Conservation (phyloP, 208 protist genomes). For the Wallacemonas sp. region DNA sequence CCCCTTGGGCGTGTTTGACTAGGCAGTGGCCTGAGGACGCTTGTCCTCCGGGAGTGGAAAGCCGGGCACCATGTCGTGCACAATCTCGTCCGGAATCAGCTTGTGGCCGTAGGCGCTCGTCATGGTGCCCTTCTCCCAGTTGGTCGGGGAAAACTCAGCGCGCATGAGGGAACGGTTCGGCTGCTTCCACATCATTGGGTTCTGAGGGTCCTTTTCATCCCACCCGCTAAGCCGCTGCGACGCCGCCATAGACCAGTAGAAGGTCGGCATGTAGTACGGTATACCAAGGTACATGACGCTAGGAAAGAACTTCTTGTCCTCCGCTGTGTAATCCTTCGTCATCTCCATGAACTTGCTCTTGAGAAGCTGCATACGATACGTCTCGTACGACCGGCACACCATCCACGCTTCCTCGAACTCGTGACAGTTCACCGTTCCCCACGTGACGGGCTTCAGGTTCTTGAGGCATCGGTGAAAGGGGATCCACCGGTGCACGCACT, state of each 20-base stretch:
- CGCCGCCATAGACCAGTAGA: slow-evolving; percentile 84
- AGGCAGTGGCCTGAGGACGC: slow-evolving; percentile 36
- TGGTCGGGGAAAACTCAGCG: slow-evolving; percentile 84
- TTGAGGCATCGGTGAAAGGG: slow-evolving; percentile 81
- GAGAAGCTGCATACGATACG: slow-evolving; percentile 84
- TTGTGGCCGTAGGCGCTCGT: slow-evolving; percentile 85
- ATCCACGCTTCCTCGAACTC: slow-evolving; percentile 90
- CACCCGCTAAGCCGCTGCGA: slow-evolving; percentile 86
- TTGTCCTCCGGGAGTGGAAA: slow-evolving; percentile 91
- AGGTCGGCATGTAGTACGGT: slow-evolving; percentile 78
- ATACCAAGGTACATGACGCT: slow-evolving; percentile 76
- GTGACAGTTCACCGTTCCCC: slow-evolving; percentile 86
- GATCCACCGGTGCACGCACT: slow-evolving; percentile 88
- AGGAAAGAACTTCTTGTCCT: slow-evolving; percentile 92
- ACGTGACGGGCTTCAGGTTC: slow-evolving; percentile 86
- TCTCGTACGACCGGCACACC: slow-evolving; percentile 85
- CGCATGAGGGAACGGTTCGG: slow-evolving; percentile 91
- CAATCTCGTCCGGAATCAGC: slow-evolving; percentile 82
- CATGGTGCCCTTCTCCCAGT: slow-evolving; percentile 86
- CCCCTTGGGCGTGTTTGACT: background rate
- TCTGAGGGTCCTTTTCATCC: slow-evolving; percentile 86
- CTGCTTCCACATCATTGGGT: slow-evolving; percentile 87
- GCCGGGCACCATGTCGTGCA: slow-evolving; percentile 84
- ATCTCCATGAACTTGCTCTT: slow-evolving; percentile 91
- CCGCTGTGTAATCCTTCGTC: slow-evolving; percentile 87